phyloP scores from a whole-genome alignment of 1,284 basidiomycete species.

The Austroboletus novae-zelandiae region DNA sequence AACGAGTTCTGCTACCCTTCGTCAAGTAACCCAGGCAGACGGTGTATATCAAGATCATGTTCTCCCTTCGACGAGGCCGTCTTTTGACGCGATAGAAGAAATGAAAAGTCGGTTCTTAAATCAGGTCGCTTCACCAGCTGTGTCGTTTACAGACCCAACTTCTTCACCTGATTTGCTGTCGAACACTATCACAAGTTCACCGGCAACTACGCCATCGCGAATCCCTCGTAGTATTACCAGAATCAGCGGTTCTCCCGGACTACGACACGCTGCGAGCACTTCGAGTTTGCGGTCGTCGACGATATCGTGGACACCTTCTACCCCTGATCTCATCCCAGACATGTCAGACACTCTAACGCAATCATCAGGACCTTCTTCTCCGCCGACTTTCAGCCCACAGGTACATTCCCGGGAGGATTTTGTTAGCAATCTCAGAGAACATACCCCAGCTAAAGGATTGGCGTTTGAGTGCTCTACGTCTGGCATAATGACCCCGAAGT shows the following conservation, averaged over 20 bases:
- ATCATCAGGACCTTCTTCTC: slow-evolving; percentile 57
- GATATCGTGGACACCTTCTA: slow-evolving; percentile 40
- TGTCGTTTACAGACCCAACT: slow-evolving; percentile 20
- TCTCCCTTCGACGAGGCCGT: slow-evolving; percentile 34
- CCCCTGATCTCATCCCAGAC: slow-evolving; percentile 62
- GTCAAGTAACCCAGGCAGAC: slow-evolving; percentile 4
- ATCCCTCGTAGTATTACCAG: slow-evolving; percentile 29
- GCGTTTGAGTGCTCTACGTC: slow-evolving; percentile 8
- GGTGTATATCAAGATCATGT: slow-evolving; percentile 15
- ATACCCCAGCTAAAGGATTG: slow-evolving; percentile 3
- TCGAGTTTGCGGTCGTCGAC: slow-evolving; percentile 32
- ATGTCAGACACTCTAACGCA: slow-evolving; percentile 55
- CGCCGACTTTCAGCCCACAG: slow-evolving; percentile 41
- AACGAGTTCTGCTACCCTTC: slow-evolving; percentile 1
- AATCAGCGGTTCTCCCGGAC: slow-evolving; percentile 24
- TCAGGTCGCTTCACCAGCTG: slow-evolving; percentile 30
- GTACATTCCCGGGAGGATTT: slow-evolving; percentile 12
- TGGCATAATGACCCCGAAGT: slow-evolving; percentile 22
- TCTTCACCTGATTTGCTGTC: slow-evolving; percentile 11
- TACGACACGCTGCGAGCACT: slow-evolving; percentile 28
- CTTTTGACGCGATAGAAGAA: slow-evolving; percentile 55
- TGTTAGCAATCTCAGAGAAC: slow-evolving; percentile 9
- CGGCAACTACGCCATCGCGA: slow-evolving; percentile 23
- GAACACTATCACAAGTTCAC: slow-evolving; percentile 10
- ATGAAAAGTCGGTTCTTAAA: slow-evolving; percentile 62